Base-by-base conservation (phyloP, 2,329 filamentous ascomycete species). In the Endocalyx cinctus region DNA sequence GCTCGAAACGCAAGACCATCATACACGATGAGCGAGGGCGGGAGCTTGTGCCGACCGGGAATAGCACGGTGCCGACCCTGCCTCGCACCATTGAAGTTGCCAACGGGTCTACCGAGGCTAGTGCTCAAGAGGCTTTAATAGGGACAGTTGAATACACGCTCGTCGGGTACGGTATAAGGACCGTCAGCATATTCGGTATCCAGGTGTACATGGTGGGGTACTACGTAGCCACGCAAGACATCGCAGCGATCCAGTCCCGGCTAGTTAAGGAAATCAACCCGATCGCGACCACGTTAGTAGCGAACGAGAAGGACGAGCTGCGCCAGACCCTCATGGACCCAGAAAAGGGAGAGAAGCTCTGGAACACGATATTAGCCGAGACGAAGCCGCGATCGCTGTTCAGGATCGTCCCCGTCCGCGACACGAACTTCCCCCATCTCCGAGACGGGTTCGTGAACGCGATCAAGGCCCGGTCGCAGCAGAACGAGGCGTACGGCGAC, bases 131-230 rank as follows among this genome's bases (percentile, higher is more conserved):
- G n/a, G n/a, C n/a, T n/a, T n/a, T n/a, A n/a, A 45, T 66, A 33
- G 59, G 64, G 30, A 54, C 64, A 39, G 71, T 60, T 50, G 84
- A 95, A 50, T 97, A 96, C 59, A 89, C 87, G 15, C 72, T 97
- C 0, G 74, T 97, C 6, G 92, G 92, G 0, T 66, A 96, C 5
- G 92, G 92, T 13, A 82, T 94, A 42, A 78, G 92, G 35, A 88
- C 84, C 1, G 92, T 98, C 19, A 94, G 85, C 16, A 95, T 97
- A 59, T 66, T 97, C 27, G 69, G 77, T 30, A 87, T 98, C 27
- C 82, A 95, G 58, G 92, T 98, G 33, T 98, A 98, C 64, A 84
- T 97, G 13, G 84, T 95, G 0, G 92, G 90, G 12, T 78, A 94
- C 50, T 98, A 98, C 64, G 74, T 97, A 17, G 86, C 88, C 17